A percentile compares a stretch with the other conserved stretches of the same genome.
Conservation (phyloP, 1,284 basidiomycete genomes). For the Moesziomyces parantarcticus region DNA sequence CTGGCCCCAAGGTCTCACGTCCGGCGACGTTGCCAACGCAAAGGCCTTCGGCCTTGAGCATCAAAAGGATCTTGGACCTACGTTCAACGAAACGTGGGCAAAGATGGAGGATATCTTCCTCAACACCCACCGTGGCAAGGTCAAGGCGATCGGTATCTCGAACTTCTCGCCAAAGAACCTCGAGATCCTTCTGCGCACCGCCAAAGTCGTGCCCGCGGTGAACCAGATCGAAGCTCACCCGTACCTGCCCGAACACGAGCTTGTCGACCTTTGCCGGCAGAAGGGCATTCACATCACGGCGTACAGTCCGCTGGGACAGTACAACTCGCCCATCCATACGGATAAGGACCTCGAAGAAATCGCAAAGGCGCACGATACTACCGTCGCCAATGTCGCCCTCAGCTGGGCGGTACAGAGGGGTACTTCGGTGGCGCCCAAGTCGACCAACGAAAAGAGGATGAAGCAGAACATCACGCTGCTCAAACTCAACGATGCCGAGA, state of each 20-base stretch:
- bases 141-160: conserved; percentile 74
- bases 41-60: conserved; percentile 18
- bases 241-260: conserved; percentile 72
- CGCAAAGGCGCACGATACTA: conserved; percentile 73
- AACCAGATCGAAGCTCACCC: conserved; percentile 62
- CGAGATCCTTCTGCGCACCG: conserved; percentile 46
- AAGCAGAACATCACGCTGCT: conserved; percentile 78
- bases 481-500: conserved; percentile 75
- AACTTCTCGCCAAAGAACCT: conserved; percentile 57
- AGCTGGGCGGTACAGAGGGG: conserved; percentile 79
- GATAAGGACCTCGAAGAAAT: conserved; percentile 78
- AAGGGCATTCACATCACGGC: conserved; percentile 81
- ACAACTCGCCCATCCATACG: conserved; percentile 77
- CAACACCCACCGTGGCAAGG: conserved; percentile 56
- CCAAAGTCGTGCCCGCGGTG: conserved; percentile 55
- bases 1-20: conserved; percentile 49
- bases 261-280: conserved; percentile 76
- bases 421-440: conserved; percentile 53
- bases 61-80: conserved; percentile 42
- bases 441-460: conserved; percentile 76
- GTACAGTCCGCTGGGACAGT: conserved; percentile 85
- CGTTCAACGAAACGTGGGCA: conserved; percentile 57
- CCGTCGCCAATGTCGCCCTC: conserved; percentile 74
- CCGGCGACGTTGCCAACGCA: conserved; percentile 7
- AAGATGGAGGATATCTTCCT: conserved; percentile 61